Conservation (phyloP, 495 filamentous ascomycete genomes). For the Aspergillus nanangensis region DNA sequence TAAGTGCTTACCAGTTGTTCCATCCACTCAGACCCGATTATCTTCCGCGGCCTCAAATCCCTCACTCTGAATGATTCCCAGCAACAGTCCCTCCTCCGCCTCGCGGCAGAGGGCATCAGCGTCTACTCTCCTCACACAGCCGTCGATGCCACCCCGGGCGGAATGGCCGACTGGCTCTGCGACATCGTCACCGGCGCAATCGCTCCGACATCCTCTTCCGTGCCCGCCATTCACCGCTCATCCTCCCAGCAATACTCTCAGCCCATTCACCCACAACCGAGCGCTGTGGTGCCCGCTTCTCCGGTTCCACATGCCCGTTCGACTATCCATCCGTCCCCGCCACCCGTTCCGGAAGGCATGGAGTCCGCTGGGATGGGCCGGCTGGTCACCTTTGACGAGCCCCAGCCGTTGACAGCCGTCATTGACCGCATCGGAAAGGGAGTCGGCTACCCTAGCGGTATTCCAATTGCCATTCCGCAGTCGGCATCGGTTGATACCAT, state of each 20-base stretch:
- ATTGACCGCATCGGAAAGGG: conserved; percentile 56
- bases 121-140: conserved; percentile 96
- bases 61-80: conserved; percentile 81
- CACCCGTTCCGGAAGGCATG: conserved; percentile 47
- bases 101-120: conserved; percentile 85
- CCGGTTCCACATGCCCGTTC: conserved; percentile 42
- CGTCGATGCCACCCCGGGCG: conserved; percentile 80
- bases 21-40: conserved; percentile 72
- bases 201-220: conserved; percentile 12
- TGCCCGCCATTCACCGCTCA: conserved; percentile 11
- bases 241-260: conserved; percentile 33
- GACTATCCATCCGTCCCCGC: conserved; percentile 47
- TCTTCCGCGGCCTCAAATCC: conserved; percentile 86
- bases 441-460: conserved; percentile 59
- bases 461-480: conserved; percentile 68
- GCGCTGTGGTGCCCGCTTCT: conserved; percentile 16
- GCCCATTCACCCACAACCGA: conserved; percentile 35
- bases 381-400: conserved; percentile 55
- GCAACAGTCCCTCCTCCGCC: conserved; percentile 74
- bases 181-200: conserved; percentile 67
- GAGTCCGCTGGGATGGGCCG: conserved; percentile 74
- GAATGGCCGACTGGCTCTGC: conserved; percentile 92
- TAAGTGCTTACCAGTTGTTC: conserved; percentile 4
- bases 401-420: conserved; percentile 56
- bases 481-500: conserved; percentile 45